A percentile compares a stretch with the other conserved stretches of the same genome.
Evolutionary conservation across 148 eudicot species (phyloP).

Genomic region (Drosera capensis): DNA sequence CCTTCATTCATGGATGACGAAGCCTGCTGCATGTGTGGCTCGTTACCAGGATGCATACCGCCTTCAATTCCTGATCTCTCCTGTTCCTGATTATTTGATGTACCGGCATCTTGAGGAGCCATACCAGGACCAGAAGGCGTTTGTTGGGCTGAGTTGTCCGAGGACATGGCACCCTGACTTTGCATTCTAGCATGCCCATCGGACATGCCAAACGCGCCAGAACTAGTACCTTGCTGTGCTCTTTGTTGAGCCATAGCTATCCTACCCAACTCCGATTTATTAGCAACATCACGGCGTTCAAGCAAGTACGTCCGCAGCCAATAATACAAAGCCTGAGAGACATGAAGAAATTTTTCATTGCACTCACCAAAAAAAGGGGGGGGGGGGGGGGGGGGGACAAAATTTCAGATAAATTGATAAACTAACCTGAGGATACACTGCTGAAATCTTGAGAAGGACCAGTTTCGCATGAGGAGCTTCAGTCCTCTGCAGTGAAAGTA

Average conservation of each 20-base stretch:
- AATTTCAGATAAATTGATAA: slow-evolving; percentile 1
- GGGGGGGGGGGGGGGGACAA: background rate
- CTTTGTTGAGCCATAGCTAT: slow-evolving; percentile 90
- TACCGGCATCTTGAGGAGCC: slow-evolving; percentile 58
- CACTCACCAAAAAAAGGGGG: background rate
- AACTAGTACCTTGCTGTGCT: slow-evolving; percentile 57
- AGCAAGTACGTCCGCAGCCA: slow-evolving; percentile 96
- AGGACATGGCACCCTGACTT: slow-evolving; percentile 35
- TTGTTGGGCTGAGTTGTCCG: slow-evolving; percentile 66
- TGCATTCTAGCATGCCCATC: slow-evolving; percentile 46
- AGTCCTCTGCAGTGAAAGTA: slow-evolving; percentile 84
- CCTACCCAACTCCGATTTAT: slow-evolving; percentile 83
- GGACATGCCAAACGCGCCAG: slow-evolving; percentile 33
- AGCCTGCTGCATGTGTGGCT: slow-evolving; percentile 49
- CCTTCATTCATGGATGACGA: slow-evolving; percentile 46
- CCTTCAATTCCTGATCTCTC: slow-evolving; percentile 57
- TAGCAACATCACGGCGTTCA: slow-evolving; percentile 96
- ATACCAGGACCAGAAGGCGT: slow-evolving; percentile 31
- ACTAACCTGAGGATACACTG: slow-evolving; percentile 87
- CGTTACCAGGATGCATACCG: slow-evolving; percentile 42
- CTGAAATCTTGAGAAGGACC: slow-evolving; percentile 77
- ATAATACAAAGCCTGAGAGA: slow-evolving; percentile 79
- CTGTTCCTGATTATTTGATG: slow-evolving; percentile 59
- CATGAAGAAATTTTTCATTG: background rate
- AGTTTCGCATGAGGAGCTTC: slow-evolving; percentile 94